Base-by-base conservation (phyloP, 208 protist genomes). In the Novymonas esmeraldas region DNA sequence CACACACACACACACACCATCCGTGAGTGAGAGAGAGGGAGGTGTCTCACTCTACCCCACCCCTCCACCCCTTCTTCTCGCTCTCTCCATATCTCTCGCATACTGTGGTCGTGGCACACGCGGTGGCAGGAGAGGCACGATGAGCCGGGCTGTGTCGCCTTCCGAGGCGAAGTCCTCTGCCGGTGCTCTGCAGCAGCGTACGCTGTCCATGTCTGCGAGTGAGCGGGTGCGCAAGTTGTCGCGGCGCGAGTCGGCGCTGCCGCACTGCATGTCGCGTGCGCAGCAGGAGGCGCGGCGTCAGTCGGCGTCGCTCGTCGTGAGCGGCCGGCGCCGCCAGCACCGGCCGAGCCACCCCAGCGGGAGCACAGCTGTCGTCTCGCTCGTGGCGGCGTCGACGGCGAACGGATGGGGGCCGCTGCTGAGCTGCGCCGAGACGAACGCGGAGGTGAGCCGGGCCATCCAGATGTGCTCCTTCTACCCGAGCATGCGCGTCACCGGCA, bases 401-500 rank as follows among this genome's bases (percentile, higher is more conserved):
- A 73, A 70, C 48, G 61, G 50, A 14, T 71, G 69, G 64, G 46
- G 18, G 10, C 38, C 58, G 14, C 55, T 66, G 29, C 62, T 54
- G 1, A 42, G 36, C 20, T 64, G n/a, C 50, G 20, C 57, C 0
- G 70, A 71, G 18, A 31, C 52, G n/a, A 59, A 58, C 45, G 46
- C 44, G 4, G 73, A 71, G 14, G 34, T 89, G 9, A 73, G 85
- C 5, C 82, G 81, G 6, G 84, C 86, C 2, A 41, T 90, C 6
- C 68, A 79, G 29, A 92, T 96, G 83, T 67, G 91, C 38, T 59
- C 70, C 24, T 76, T 81, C 11, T 94, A 94, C 66, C 87, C 90
- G 4, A 57, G 87, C 56, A 93, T 96, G 85, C 41, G 65, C 16
- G 84, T 96, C 2, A 55, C 42, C 6, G 81, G 73, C 10, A 96